Evolutionary conservation across 805 yeast genomes (phyloP).

Genomic region (Zygoascus tannicola): DNA sequence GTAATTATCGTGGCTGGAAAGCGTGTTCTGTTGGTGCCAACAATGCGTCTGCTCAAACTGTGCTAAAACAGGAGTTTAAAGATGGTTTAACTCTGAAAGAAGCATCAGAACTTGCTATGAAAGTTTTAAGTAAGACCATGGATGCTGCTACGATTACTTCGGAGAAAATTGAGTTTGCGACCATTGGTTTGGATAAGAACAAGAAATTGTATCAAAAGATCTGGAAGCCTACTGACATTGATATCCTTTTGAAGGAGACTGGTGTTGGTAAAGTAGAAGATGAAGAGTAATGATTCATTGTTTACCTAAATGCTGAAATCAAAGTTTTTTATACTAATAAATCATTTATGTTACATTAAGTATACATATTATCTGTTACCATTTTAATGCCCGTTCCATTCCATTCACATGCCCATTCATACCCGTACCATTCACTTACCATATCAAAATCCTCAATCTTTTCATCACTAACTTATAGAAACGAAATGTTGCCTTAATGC

Average conservation of each 20-base stretch:
- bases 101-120: slow-evolving; percentile 80
- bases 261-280: slow-evolving; percentile 59
- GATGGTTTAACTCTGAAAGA: slow-evolving; percentile 49
- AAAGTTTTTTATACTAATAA: too few species aligned
- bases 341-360: too few species aligned
- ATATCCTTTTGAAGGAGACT: slow-evolving; percentile 55
- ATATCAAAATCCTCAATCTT: background rate
- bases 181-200: slow-evolving; percentile 42
- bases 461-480: background rate
- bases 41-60: slow-evolving; percentile 90
- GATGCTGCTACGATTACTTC: slow-evolving; percentile 77
- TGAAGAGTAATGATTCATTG: slow-evolving; percentile 28
- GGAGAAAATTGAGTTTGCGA: slow-evolving; percentile 89
- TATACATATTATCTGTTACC: too few species aligned
- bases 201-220: slow-evolving; percentile 58
- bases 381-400: too few species aligned
- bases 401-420: background rate
- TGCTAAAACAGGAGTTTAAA: slow-evolving; percentile 89
- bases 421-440: background rate
- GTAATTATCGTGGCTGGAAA: slow-evolving; percentile 97
- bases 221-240: slow-evolving; percentile 75
- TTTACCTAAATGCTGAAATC: background rate
- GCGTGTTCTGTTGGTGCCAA: slow-evolving; percentile 97
- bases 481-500: slow-evolving; percentile 14
- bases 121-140: slow-evolving; percentile 88